Base-by-base conservation (phyloP, 176 grass and related monocot genomes). In the Phragmites australis region DNA sequence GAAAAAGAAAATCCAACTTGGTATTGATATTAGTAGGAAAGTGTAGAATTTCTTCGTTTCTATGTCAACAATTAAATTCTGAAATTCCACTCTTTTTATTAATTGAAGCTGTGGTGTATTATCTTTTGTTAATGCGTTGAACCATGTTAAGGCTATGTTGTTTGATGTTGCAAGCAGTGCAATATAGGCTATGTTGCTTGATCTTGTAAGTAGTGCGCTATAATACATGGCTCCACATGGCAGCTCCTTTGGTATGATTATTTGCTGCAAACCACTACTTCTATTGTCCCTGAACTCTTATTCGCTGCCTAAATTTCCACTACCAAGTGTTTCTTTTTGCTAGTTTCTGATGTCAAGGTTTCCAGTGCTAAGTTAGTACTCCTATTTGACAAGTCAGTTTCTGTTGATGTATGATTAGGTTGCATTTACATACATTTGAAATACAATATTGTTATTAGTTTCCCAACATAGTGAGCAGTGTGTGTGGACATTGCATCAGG, bases 81-180 rank as follows among this genome's bases (percentile, higher is more conserved):
- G 8, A 21, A 72, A 22, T 78, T 15, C 5, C 11, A 48, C 12
- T 77, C 30, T 81, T 30, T 58, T 77, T 15, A 78, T 63, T 45
- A 60, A 63, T 47, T 68, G n/a, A 48, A 65, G n/a, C 8, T 44
- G 1, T 26, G 25, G 4, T 39, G 17, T 51, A 21, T 58, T 76
- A 55, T 73, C 22, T 4, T 39, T 9, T 74, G 9, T 55, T 40
- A 26, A 14, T 25, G 51, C 26, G 48, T 47, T 34, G 26, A 23
- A 51, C 16, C 22, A 22, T 70, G 22, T 48, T 70, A 45, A 50
- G 31, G 31, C 65, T 78, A 27, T 55, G 14, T 25, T 59, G 0
- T 25, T 8, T 10, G 10, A 11, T 43, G 45, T n/a, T 21, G 0
- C 52, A 59, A 70, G 40, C 12, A 8, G 15, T 57, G 27, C 9